Conservation (phyloP, 2,329 filamentous ascomycete genomes). For the Penicillium capsulatum region DNA sequence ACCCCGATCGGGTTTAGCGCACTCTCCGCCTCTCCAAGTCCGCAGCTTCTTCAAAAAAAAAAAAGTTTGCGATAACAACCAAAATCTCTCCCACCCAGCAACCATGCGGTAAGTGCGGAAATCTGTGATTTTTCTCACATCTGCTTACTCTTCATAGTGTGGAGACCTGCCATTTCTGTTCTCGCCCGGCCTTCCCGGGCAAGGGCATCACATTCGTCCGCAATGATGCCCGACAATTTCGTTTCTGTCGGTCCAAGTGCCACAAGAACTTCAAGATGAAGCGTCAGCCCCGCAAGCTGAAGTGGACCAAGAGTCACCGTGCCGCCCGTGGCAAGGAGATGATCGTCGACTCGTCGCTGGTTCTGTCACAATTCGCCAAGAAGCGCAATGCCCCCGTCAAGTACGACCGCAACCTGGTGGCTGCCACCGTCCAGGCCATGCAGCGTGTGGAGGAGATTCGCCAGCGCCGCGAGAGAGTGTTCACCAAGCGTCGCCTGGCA, state of each 20-base stretch:
- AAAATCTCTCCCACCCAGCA: constrained; percentile 16
- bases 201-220: constrained; percentile 65
- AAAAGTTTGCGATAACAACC: constrained; percentile 23
- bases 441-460: constrained; percentile 83
- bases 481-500: constrained; percentile 90
- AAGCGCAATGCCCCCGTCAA: constrained; percentile 90
- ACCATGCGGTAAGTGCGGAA: constrained; percentile 23
- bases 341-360: constrained; percentile 87
- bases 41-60: constrained; percentile 22
- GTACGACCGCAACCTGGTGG: constrained; percentile 89
- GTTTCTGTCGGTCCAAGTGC: constrained; percentile 65
- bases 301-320: constrained; percentile 94
- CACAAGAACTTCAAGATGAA: constrained; percentile 93
- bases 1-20: constrained; percentile 34
- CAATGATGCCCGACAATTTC: constrained; percentile 62
- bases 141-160: constrained; percentile 28
- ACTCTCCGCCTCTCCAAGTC: constrained; percentile 26
- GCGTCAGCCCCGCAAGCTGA: constrained; percentile 92
- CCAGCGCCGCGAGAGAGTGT: constrained; percentile 75
- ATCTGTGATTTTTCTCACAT: neutral
- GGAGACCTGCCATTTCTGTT: constrained; percentile 69
- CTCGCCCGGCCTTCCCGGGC: constrained; percentile 61
- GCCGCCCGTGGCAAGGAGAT: constrained; percentile 78
- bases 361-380: constrained; percentile 69
- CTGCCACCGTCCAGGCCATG: constrained; percentile 88